Evolutionary conservation across 768 basidiomycete genomes (phyloP).

Genomic region (Trametes cinnabarina): DNA sequence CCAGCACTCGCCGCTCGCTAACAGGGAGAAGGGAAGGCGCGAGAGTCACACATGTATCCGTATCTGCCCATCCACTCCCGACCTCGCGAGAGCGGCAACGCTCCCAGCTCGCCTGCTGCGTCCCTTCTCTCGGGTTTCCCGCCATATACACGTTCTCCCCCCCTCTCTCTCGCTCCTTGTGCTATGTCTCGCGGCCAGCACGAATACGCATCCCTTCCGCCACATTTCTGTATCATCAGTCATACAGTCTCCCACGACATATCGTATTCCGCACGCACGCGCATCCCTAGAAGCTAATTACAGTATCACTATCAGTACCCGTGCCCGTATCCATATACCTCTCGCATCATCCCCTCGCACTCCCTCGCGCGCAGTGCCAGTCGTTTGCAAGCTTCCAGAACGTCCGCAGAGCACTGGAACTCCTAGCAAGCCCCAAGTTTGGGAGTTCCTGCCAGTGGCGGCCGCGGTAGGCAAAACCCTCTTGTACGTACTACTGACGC

Average conservation of each 20-base stretch:
- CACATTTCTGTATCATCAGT: slow-evolving; percentile 13
- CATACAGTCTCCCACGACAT: background rate
- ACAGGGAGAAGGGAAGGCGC: no score
- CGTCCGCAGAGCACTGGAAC: no score
- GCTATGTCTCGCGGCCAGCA: background rate
- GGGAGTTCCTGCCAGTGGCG: background rate
- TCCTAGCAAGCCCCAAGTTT: no score
- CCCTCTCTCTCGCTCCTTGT: background rate
- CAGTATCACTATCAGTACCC: background rate
- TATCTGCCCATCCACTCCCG: no score
- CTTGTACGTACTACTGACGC: background rate
- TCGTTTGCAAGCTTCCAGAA: no score
- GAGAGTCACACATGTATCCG: no score
- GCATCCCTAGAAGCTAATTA: slow-evolving; percentile 4
- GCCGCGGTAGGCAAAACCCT: no score
- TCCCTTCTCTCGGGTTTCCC: background rate
- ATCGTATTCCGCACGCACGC: background rate
- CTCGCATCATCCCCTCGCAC: no score
- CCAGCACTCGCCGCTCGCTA: no score
- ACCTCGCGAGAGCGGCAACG: background rate
- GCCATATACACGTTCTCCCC: background rate
- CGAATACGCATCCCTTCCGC: background rate
- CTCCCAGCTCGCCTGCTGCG: background rate
- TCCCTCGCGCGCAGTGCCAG: no score
- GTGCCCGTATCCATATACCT: no score